A percentile compares a stretch with the other conserved stretches of the same genome.
Conservation (phyloP, 106 monocot genomes). For the Cymbidium sinense region DNA sequence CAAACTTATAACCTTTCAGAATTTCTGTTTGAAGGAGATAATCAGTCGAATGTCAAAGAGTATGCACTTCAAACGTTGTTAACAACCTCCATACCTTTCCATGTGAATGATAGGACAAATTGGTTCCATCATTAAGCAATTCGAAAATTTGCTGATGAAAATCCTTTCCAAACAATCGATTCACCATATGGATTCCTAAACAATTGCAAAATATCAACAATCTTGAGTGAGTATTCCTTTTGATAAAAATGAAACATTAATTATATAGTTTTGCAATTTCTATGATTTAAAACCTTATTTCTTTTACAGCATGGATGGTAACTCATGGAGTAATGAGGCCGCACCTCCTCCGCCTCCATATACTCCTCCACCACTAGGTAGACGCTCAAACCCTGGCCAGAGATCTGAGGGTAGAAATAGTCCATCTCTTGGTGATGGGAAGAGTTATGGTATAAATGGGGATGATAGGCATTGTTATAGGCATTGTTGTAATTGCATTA, state of each 20-base stretch:
- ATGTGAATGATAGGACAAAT: background rate
- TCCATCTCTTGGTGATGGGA: conserved; percentile 14
- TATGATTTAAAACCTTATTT: background rate
- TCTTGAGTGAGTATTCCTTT: conserved; percentile 31
- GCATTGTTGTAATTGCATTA: conserved; percentile 32
- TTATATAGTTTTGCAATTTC: background rate
- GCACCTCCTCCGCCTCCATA: conserved; percentile 53
- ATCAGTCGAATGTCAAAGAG: too few species aligned
- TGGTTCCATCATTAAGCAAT: conserved; percentile 13
- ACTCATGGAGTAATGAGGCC: conserved; percentile 40
- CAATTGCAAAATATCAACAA: conserved; percentile 39
- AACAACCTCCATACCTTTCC: too few species aligned
- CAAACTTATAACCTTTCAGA: too few species aligned
- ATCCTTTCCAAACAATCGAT: conserved; percentile 57
- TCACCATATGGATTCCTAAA: conserved; percentile 55
- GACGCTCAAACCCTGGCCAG: conserved; percentile 23
- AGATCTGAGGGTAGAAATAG: conserved; percentile 13
- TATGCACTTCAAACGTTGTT: too few species aligned
- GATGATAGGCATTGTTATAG: conserved; percentile 50
- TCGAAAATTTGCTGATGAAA: too few species aligned
- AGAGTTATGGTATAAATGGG: conserved; percentile 40
- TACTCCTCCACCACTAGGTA: conserved; percentile 32
- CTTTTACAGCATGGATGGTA: conserved; percentile 44
- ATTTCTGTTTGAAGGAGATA: too few species aligned
- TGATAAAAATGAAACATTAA: background rate